A percentile compares a stretch with the other conserved stretches of the same genome.
These are phyloP conservation scores for Aspergillus udagawae DNA, from an alignment of 2,329 filamentous ascomycete species.

Conservation along the genomic window DNA sequence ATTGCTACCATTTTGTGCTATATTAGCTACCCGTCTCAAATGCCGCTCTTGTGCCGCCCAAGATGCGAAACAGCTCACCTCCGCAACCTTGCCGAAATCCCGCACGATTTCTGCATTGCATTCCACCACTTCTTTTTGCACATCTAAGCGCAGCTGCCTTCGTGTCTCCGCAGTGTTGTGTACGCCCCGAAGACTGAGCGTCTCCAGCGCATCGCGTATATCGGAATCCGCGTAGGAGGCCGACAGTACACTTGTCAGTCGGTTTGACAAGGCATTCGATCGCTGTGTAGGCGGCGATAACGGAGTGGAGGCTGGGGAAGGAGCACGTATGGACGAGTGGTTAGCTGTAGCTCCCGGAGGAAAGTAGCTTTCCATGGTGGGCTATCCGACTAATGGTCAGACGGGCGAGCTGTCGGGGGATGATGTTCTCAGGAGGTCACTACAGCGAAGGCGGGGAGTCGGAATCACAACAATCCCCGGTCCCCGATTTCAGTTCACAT, in stretches of 20 bases:
- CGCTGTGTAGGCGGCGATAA: constrained; percentile 32
- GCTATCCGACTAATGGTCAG: constrained; percentile 3
- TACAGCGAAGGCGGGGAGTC: constrained; percentile 7
- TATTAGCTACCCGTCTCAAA: constrained; percentile 10
- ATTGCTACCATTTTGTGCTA: constrained; percentile 57
- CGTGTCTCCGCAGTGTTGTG: constrained; percentile 74
- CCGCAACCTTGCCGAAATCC: constrained; percentile 84
- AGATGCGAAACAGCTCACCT: constrained; percentile 53
- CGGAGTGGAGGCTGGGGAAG: constrained; percentile 25
- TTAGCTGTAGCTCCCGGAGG: constrained; percentile 17
- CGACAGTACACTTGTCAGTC: constrained; percentile 80
- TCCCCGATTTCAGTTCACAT: not conserved
- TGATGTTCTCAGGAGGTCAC: constrained; percentile 14
- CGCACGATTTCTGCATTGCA: constrained; percentile 85
- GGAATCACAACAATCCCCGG: constrained; percentile 1
- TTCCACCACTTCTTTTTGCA: constrained; percentile 88
- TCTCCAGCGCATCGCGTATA: constrained; percentile 76
- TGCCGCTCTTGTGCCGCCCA: constrained; percentile 4
- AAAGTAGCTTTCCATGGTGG: constrained; percentile 35
- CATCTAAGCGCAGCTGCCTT: constrained; percentile 71
- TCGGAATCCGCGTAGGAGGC: constrained; percentile 90
- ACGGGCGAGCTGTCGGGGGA: constrained; percentile 1
- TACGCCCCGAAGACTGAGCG: constrained; percentile 69
- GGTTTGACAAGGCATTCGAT: constrained; percentile 68
- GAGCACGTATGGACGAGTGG: constrained; percentile 18